These are phyloP conservation scores for Uromyces viciae-fabae DNA, from an alignment of 1,284 basidiomycete species.

Conservation along the genomic window DNA sequence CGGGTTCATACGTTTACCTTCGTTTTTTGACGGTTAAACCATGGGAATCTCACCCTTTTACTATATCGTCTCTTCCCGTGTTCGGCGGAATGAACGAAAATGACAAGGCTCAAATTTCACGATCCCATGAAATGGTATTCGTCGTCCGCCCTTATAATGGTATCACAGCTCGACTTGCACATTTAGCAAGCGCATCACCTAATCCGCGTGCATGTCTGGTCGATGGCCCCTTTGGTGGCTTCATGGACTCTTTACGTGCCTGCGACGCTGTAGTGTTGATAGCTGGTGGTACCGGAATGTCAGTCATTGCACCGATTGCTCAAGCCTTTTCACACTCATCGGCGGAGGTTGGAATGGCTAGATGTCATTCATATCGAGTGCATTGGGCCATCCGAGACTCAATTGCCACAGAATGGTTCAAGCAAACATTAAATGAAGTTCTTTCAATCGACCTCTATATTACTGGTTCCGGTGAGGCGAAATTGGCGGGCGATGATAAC, in stretches of 20 bases:
- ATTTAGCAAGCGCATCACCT: conserved; percentile 45
- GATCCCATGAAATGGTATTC: conserved; percentile 48
- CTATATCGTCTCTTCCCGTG: conserved; percentile 54
- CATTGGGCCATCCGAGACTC: conserved; percentile 25
- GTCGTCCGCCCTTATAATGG: conserved; percentile 53
- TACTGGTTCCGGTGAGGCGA: background rate
- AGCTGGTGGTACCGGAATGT: conserved; percentile 56
- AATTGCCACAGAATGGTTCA: conserved; percentile 11
- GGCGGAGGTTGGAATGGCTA: background rate
- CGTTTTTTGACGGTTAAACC: conserved; percentile 53
- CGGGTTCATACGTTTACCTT: conserved; percentile 59
- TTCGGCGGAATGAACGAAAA: background rate
- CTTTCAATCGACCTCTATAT: conserved; percentile 1
- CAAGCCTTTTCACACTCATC: background rate
- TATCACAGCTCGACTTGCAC: conserved; percentile 52
- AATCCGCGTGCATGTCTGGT: conserved; percentile 53
- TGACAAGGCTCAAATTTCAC: background rate
- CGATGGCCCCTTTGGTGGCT: conserved; percentile 58
- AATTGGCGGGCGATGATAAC: background rate
- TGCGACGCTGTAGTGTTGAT: conserved; percentile 56
- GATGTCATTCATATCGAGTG: conserved; percentile 3
- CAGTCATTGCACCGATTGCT: conserved; percentile 26
- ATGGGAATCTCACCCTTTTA: conserved; percentile 57
- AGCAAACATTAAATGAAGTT: background rate
- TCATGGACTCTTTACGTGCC: conserved; percentile 51